Percentiles rank a stretch among this genome's conserved stretches.
Evolutionary conservation across 2,329 filamentous ascomycete genomes (phyloP).

Genomic region (Trichoderma gracile): DNA sequence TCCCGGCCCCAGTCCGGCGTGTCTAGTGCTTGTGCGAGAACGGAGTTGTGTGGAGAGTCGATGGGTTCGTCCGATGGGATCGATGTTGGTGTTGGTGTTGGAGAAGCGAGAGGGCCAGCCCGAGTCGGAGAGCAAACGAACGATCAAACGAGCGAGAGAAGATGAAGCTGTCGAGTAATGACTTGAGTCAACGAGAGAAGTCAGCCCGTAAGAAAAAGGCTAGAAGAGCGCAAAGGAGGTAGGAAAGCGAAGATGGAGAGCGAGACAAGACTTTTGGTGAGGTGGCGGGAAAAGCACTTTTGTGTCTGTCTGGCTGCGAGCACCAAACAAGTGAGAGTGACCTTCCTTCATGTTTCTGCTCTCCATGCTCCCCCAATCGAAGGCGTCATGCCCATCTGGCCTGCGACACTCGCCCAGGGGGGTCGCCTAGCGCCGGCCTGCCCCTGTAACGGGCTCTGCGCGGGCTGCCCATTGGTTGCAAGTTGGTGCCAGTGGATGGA

Average conservation of each 20-base stretch:
- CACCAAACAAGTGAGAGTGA: neutral
- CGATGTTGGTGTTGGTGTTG: neutral
- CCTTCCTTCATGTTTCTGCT: neutral
- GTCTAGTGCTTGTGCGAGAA: neutral
- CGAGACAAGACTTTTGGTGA: neutral
- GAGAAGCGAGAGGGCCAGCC: neutral
- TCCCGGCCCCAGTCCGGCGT: neutral
- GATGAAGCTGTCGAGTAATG: neutral
- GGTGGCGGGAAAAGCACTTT: constrained; percentile 10
- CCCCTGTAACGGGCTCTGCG: constrained; percentile 8
- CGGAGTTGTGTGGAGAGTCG: neutral
- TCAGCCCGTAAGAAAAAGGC: neutral
- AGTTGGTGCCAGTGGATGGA: neutral
- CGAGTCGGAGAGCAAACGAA: neutral
- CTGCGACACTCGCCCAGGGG: constrained; percentile 19
- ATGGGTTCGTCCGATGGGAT: neutral
- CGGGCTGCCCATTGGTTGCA: constrained; percentile 12
- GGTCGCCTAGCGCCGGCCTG: constrained; percentile 1
- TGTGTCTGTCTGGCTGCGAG: neutral
- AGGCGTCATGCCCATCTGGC: constrained; percentile 5
- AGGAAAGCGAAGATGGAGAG: neutral
- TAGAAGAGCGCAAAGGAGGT: neutral
- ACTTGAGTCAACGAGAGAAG: neutral
- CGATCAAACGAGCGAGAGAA: neutral
- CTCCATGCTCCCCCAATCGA: neutral